A percentile compares a stretch with the other conserved stretches of the same genome.
Conservation (phyloP, 345 rosid genomes). For the Populus davidiana region DNA sequence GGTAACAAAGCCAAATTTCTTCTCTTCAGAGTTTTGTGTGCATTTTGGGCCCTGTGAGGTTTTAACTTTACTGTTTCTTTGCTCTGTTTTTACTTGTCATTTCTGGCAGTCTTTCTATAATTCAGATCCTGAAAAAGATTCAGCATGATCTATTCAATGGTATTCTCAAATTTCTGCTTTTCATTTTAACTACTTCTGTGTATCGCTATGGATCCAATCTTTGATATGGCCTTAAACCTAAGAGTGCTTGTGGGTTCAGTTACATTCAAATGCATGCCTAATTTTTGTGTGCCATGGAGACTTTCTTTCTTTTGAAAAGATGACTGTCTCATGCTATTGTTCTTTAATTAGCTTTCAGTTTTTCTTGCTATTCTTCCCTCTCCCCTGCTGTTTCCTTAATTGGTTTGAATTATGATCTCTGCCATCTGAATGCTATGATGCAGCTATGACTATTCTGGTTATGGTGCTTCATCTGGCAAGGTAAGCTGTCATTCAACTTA, state of each 20-base stretch:
- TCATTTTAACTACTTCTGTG: neutral
- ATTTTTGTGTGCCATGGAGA: neutral
- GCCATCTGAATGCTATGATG: slow-evolving; percentile 18
- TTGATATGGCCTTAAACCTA: neutral
- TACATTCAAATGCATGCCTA: neutral
- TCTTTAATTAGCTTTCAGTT: neutral
- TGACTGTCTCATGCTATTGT: neutral
- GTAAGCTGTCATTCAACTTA: slow-evolving; percentile 36
- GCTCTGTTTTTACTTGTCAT: slow-evolving; percentile 23
- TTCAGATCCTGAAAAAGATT: slow-evolving; percentile 11
- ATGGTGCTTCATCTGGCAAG: slow-evolving; percentile 95
- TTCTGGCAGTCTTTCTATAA: slow-evolving; percentile 11
- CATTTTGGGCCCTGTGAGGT: slow-evolving; percentile 17
- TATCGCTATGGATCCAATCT: neutral
- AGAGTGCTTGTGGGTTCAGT: neutral
- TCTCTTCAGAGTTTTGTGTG: slow-evolving; percentile 27
- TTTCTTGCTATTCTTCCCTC: neutral
- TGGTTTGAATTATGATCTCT: slow-evolving; percentile 13
- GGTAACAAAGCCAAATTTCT: slow-evolving; percentile 1
- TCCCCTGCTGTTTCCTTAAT: neutral
- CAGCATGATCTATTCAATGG: neutral
- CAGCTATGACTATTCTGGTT: slow-evolving; percentile 99
- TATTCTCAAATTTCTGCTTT: slow-evolving; percentile 1
- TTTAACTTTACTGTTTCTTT: slow-evolving; percentile 8
- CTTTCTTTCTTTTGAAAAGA: neutral